Conservation (phyloP, 768 basidiomycete genomes). For the Termitomyces heimii region DNA sequence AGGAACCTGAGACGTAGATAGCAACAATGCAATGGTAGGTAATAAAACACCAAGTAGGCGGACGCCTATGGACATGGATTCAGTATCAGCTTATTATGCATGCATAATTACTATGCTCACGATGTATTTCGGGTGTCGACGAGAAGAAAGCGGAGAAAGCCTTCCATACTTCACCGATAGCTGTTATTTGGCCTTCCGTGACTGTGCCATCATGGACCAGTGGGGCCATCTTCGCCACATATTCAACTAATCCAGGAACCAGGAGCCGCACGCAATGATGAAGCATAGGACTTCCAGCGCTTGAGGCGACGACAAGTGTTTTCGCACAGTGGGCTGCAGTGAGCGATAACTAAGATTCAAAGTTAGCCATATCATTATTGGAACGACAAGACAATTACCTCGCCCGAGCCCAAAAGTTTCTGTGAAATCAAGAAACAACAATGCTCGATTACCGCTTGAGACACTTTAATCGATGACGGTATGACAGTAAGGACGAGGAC, state of each 20-base stretch:
- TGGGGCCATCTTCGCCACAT: slow-evolving; percentile 64
- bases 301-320: slow-evolving; percentile 72
- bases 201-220: slow-evolving; percentile 51
- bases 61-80: slow-evolving; percentile 40
- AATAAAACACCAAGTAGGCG: slow-evolving; percentile 66
- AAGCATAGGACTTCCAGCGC: slow-evolving; percentile 58
- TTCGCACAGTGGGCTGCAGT: slow-evolving; percentile 89
- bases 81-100: background rate
- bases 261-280: slow-evolving; percentile 67
- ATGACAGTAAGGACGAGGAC: slow-evolving; percentile 83
- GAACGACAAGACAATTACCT: slow-evolving; percentile 35
- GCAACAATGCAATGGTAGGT: slow-evolving; percentile 67
- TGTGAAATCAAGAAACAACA: slow-evolving; percentile 81
- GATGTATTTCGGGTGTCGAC: slow-evolving; percentile 49
- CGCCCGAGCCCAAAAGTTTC: slow-evolving; percentile 62
- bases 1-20: slow-evolving; percentile 43
- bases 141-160: slow-evolving; percentile 63
- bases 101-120: slow-evolving; percentile 35
- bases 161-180: slow-evolving; percentile 77
- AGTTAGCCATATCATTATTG: background rate
- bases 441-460: slow-evolving; percentile 75
- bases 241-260: slow-evolving; percentile 78
- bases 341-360: slow-evolving; percentile 54
- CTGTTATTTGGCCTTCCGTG: slow-evolving; percentile 51
- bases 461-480: slow-evolving; percentile 59